Base-by-base conservation (phyloP, 768 basidiomycete species). In the Boletus subparvulus region DNA sequence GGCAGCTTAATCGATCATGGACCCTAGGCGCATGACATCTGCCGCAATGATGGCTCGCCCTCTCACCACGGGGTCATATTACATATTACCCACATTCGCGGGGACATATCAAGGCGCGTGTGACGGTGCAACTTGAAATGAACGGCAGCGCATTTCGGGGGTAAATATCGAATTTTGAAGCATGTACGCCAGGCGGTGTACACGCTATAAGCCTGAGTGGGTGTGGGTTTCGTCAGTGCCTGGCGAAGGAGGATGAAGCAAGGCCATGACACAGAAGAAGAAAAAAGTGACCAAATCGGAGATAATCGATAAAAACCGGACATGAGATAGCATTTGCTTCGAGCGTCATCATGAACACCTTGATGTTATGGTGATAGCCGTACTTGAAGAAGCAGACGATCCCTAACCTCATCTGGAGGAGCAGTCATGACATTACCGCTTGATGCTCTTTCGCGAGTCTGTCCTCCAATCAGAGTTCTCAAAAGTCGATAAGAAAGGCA, bases 51-150 rank as follows among this genome's bases (percentile, higher is more conserved):
- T 55, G 65, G 55, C 42, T 65, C 54, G 43, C 63, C 50, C 46
- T 44, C 24, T 28, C 45, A 54, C 56, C 67, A 67, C 64, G 64
- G 61, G 64, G 56, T 28, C 50, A 47, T 67, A 67, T 67, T 67
- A 67, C 66, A 67, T 67, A 67, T 69, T 63, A 56, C 37, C 17
- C 58, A 58, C 44, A 33, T 47, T 63, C 57, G 67, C 66, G 67
- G 59, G 65, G 61, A 57, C 2, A 42, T 65, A 51, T 56, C 52
- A 49, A 37, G 36, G 35, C 54, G 61, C 63, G 64, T 66, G 65
- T 62, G 35, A 63, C 35, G 58, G 61, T 63, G 65, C 61, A 68
- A 59, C 57, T n/a, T 56, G 60, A 48, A 50, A 58, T 53, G 45
- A 55, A 45, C 48, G 48, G 61, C 66, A 49, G 61, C 54, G 61